A percentile compares a stretch with the other conserved stretches of the same genome.
Conservation (phyloP, 2,329 filamentous ascomycete species). For the Nigrograna mackinnonii region DNA sequence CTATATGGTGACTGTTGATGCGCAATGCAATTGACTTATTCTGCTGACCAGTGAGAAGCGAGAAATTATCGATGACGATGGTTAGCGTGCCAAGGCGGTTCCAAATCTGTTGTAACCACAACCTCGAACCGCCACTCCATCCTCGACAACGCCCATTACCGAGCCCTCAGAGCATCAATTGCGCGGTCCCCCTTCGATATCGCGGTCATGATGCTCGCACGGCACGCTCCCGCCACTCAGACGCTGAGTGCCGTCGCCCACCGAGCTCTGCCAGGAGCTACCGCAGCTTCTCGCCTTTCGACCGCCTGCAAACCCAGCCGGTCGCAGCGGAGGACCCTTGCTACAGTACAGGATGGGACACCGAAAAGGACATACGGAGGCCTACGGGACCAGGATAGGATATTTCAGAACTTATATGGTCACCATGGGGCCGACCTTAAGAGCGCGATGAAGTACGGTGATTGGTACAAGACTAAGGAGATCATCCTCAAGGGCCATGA, state of each 20-base stretch:
- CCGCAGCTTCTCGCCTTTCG: constrained; percentile 41
- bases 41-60: constrained; percentile 1
- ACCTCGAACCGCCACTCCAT: constrained; percentile 34
- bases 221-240: constrained; percentile 43
- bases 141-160: constrained; percentile 29
- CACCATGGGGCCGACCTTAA: constrained; percentile 90
- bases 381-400: constrained; percentile 93
- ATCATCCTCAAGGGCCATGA: constrained; percentile 96
- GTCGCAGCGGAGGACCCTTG: constrained; percentile 69
- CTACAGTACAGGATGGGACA: constrained; percentile 55
- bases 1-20: too few relatives aligned
- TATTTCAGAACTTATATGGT: constrained; percentile 98
- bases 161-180: constrained; percentile 41
- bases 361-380: constrained; percentile 76
- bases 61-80: not conserved
- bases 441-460: constrained; percentile 95
- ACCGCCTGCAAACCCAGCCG: constrained; percentile 43
- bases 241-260: constrained; percentile 45
- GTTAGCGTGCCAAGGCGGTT: too few relatives aligned
- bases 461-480: constrained; percentile 99
- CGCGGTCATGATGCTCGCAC: constrained; percentile 44
- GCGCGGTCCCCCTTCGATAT: constrained; percentile 28
- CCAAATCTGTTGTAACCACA: too few relatives aligned
- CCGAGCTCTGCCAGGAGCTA: constrained; percentile 44
- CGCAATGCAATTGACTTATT: not conserved